Conservation (phyloP, 1,139 yeast genomes). For the Lizanozyma gosingica region DNA sequence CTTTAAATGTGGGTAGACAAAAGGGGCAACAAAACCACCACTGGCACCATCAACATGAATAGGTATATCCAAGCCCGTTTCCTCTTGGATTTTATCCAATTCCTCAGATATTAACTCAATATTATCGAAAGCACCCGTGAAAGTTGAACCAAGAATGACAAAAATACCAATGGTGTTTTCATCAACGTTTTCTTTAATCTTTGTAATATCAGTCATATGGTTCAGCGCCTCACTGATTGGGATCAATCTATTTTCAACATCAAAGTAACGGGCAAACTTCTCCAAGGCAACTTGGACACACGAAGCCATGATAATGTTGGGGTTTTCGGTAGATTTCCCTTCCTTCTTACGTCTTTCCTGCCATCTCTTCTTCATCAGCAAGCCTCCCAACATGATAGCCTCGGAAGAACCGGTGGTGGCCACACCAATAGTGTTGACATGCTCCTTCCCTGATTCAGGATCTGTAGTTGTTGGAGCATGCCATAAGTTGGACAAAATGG, state of each 20-base stretch:
- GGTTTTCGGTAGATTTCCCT: conserved; percentile 55
- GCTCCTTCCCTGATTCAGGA: conserved; percentile 17
- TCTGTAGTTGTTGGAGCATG: conserved; percentile 45
- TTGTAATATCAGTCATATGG: conserved; percentile 53
- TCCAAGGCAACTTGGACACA: conserved; percentile 93
- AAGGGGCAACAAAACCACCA: conserved; percentile 86
- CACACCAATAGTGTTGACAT: conserved; percentile 59
- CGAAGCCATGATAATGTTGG: conserved; percentile 90
- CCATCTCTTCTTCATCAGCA: conserved; percentile 89
- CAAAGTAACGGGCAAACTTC: conserved; percentile 89
- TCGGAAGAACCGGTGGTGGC: conserved; percentile 94
- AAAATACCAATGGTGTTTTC: conserved; percentile 91
- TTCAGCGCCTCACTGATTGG: conserved; percentile 53
- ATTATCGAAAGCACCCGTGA: conserved; percentile 86
- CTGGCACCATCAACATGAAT: conserved; percentile 94
- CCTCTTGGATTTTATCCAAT: conserved; percentile 59
- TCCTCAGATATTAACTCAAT: conserved; percentile 51
- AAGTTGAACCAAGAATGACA: conserved; percentile 85
- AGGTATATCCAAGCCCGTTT: conserved; percentile 61
- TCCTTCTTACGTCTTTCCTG: conserved; percentile 51
- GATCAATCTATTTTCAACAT: conserved; percentile 75
- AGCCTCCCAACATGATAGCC: conserved; percentile 88
- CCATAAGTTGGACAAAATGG: conserved; percentile 77
- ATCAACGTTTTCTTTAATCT: conserved; percentile 58
- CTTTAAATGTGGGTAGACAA: conserved; percentile 58